Percentiles rank a stretch among this genome's conserved stretches.
These are phyloP conservation scores for Echinosophora koreensis DNA, from an alignment of 306 rosid species.

Conservation along the genomic window DNA sequence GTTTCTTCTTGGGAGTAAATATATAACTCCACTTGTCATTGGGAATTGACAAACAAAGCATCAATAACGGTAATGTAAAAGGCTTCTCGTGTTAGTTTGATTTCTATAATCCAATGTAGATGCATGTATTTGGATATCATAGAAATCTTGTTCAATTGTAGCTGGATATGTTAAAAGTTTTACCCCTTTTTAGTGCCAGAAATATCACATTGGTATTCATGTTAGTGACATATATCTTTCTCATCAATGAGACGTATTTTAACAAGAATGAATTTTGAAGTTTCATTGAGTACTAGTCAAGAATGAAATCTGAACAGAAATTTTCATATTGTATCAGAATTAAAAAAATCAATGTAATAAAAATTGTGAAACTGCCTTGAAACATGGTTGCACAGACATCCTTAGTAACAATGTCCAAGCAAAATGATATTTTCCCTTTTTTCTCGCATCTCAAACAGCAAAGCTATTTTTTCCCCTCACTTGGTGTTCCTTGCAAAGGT, in stretches of 20 bases:
- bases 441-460: too few relatives aligned
- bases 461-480: too few relatives aligned
- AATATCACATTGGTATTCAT: background rate
- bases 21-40: background rate
- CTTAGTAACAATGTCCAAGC: background rate
- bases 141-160: constrained; percentile 1
- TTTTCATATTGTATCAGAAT: too few relatives aligned
- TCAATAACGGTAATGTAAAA: background rate
- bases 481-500: background rate
- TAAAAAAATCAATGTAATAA: background rate
- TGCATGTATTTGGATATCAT: background rate
- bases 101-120: background rate
- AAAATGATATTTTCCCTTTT: background rate
- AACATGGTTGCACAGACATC: background rate
- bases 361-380: background rate
- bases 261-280: background rate
- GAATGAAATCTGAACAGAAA: background rate
- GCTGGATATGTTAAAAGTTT: background rate
- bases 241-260: background rate
- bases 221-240: background rate
- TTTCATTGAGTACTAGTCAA: background rate
- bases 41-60: constrained; percentile 37
- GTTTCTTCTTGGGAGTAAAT: constrained; percentile 24
- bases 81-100: constrained; percentile 30
- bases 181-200: background rate